phyloP scores from a whole-genome alignment of 331 rosid genomes.

The Saraca asoca region DNA sequence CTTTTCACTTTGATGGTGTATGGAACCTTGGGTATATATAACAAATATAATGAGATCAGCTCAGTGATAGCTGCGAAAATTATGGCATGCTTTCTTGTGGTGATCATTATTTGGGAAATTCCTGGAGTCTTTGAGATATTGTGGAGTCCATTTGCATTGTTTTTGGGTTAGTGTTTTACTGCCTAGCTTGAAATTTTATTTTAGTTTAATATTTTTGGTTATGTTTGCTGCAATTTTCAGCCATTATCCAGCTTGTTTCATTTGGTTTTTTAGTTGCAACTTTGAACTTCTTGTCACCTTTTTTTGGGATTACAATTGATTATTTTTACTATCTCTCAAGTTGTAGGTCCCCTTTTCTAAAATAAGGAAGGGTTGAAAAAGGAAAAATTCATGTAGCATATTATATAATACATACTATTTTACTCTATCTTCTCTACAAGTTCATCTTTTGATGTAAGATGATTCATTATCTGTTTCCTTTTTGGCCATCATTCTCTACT shows the following conservation, averaged over 20 bases:
- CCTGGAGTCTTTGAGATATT: conserved; percentile 83
- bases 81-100: conserved; percentile 86
- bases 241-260: conserved; percentile 22
- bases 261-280: neutral
- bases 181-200: conserved; percentile 10
- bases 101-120: conserved; percentile 89
- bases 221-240: conserved; percentile 20
- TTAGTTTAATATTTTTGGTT: conserved; percentile 1
- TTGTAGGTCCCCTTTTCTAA: neutral
- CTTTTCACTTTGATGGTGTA: conserved; percentile 96
- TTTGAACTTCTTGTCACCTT: neutral
- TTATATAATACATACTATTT: too few species aligned
- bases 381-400: neutral
- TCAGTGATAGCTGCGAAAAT: conserved; percentile 80
- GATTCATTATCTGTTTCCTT: neutral
- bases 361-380: neutral
- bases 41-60: conserved; percentile 81
- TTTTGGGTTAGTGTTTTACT: conserved; percentile 66
- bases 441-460: neutral
- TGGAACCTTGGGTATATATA: conserved; percentile 89
- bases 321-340: neutral
- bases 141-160: conserved; percentile 74
- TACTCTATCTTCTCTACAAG: neutral
- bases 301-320: neutral
- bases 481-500: neutral